These are phyloP conservation scores for Wickerhamiella sergipiensis DNA, from an alignment of 805 yeast species.

Conservation along the genomic window DNA sequence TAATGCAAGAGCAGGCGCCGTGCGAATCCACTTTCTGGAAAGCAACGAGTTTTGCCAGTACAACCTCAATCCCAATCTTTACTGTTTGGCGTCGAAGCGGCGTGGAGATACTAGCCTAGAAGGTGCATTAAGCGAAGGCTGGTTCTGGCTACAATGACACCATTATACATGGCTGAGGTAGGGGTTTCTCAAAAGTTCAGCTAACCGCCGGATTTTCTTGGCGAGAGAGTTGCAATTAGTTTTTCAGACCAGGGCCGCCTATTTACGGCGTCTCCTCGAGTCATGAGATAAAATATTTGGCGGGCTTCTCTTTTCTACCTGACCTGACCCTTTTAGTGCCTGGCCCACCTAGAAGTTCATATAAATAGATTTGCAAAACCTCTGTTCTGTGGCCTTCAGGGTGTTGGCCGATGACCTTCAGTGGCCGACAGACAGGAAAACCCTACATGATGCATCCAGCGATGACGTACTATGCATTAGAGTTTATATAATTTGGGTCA, in stretches of 20 bases:
- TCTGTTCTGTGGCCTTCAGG: no score
- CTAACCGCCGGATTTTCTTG: neutral
- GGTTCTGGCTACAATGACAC: neutral
- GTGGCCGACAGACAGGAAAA: neutral
- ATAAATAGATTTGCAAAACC: no score
- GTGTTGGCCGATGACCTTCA: neutral
- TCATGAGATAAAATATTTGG: no score
- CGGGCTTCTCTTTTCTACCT: no score
- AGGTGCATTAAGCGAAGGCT: neutral
- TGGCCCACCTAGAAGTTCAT: no score
- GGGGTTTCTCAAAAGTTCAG: no score
- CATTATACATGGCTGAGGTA: neutral
- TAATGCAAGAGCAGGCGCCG: neutral
- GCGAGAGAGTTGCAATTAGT: no score
- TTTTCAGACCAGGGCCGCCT: no score
- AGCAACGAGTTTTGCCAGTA: no score
- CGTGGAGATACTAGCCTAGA: neutral
- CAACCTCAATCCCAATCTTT: neutral
- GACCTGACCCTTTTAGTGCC: no score
- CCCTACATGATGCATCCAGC: neutral
- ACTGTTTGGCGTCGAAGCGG: neutral
- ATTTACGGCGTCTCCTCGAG: no score
- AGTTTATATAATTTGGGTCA: neutral
- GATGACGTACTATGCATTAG: neutral
- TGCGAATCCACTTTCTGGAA: neutral